Evolutionary conservation across 108 stramenopile genomes (phyloP).

Genomic region (Nitzschia sp.): DNA sequence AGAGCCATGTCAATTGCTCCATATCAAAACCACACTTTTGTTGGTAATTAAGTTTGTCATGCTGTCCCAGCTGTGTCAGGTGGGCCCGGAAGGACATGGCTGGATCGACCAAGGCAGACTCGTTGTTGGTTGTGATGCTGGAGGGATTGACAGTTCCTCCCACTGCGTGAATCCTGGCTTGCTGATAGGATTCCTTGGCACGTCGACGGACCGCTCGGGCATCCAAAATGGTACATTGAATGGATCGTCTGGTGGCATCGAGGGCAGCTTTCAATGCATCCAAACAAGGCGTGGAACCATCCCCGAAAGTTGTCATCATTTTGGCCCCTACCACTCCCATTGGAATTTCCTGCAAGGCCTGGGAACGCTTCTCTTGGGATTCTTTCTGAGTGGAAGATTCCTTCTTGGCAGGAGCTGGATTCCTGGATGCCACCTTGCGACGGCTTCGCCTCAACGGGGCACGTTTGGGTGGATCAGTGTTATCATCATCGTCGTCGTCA

Average conservation of each 20-base stretch:
- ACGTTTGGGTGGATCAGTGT: too few species aligned
- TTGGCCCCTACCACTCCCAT: constrained; percentile 65
- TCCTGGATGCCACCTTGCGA: neutral
- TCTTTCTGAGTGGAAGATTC: too few species aligned
- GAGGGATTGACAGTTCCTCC: neutral
- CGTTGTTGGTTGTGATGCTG: constrained; percentile 1
- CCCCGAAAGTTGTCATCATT: constrained; percentile 84
- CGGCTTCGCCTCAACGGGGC: constrained; percentile 3
- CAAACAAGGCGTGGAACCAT: constrained; percentile 58
- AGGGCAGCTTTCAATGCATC: constrained; percentile 53
- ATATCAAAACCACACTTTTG: constrained; percentile 67
- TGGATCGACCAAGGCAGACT: constrained; percentile 28
- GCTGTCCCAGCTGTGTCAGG: constrained; percentile 2
- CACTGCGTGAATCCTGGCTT: constrained; percentile 17
- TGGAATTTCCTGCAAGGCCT: constrained; percentile 42
- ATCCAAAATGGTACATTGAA: constrained; percentile 71
- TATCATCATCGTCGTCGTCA: constrained; percentile 16
- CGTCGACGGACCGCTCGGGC: constrained; percentile 66
- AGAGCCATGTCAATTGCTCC: constrained; percentile 54
- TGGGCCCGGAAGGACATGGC: constrained; percentile 57
- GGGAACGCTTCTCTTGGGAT: neutral
- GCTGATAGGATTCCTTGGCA: constrained; percentile 22
- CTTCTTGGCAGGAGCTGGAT: too few species aligned
- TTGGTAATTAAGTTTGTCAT: constrained; percentile 43
- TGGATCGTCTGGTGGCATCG: constrained; percentile 51